A percentile compares a stretch with the other conserved stretches of the same genome.
These are phyloP conservation scores for Phytophthora cryptogea DNA, from an alignment of 352 stramenopile genomes.

Conservation along the genomic window DNA sequence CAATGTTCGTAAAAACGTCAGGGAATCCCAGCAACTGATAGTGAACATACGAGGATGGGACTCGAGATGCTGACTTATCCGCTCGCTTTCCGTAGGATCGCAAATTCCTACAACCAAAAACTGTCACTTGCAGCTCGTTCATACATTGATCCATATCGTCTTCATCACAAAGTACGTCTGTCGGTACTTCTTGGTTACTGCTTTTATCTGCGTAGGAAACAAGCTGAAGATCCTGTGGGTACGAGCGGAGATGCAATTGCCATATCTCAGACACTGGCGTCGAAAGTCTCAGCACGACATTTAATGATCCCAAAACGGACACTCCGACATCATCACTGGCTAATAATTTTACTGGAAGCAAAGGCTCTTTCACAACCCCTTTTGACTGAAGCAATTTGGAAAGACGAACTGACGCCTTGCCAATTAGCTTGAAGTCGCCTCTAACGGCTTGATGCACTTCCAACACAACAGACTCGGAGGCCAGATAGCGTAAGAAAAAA, in stretches of 20 bases:
- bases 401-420: conserved; percentile 66
- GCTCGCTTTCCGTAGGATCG: conserved; percentile 51
- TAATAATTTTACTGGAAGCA: conserved; percentile 50
- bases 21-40: conserved; percentile 91
- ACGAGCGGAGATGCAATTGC: conserved; percentile 87
- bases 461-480: conserved; percentile 83
- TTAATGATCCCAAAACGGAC: conserved; percentile 66
- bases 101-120: conserved; percentile 70
- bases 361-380: conserved; percentile 71
- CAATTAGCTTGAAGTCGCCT: conserved; percentile 90
- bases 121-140: conserved; percentile 73
- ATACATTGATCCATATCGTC: conserved; percentile 28
- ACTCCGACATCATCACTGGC: conserved; percentile 28
- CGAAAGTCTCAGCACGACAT: conserved; percentile 85
- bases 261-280: conserved; percentile 92
- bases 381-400: conserved; percentile 73
- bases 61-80: conserved; percentile 29
- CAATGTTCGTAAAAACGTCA: conserved; percentile 90
- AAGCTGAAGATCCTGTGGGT: conserved; percentile 81
- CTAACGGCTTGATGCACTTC: conserved; percentile 90
- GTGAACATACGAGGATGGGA: conserved; percentile 85
- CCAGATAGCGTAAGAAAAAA: conserved; percentile 92
- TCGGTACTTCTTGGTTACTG: not conserved
- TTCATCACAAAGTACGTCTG: conserved; percentile 23
- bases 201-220: conserved; percentile 33